phyloP scores from a whole-genome alignment of 257 asterid species.

The Solanum bulbocastanum region DNA sequence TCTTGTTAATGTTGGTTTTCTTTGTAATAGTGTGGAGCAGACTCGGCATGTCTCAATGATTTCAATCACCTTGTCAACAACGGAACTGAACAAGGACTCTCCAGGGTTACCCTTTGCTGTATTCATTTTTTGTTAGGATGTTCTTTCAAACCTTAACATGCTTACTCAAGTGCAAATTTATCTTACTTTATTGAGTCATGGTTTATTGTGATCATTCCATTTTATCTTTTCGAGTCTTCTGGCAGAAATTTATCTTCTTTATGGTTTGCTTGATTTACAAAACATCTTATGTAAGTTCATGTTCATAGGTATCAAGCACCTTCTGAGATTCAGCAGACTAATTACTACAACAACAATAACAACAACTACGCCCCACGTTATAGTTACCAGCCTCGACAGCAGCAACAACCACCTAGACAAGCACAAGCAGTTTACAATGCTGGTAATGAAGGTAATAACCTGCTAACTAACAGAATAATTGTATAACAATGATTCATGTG shows the following conservation, averaged over 20 bases:
- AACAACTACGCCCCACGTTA: constrained; percentile 22
- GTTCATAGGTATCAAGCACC: constrained; percentile 76
- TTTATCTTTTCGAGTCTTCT: not conserved
- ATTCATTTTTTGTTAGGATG: not conserved
- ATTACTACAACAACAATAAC: not conserved
- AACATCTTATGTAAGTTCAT: not conserved
- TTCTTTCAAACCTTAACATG: not conserved
- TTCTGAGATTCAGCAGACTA: constrained; percentile 38
- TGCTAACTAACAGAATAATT: not conserved
- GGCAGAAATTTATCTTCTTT: not conserved
- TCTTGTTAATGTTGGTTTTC: not conserved
- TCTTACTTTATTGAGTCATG: not conserved
- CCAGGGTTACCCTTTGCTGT: constrained; percentile 49
- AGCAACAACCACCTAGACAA: constrained; percentile 51
- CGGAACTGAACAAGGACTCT: constrained; percentile 81
- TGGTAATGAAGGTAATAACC: constrained; percentile 49
- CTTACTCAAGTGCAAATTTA: not conserved
- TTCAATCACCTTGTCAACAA: constrained; percentile 68
- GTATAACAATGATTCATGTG: not conserved
- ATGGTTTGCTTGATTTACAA: not conserved
- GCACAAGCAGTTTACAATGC: constrained; percentile 36
- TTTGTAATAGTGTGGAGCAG: constrained; percentile 76
- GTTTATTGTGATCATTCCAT: not conserved
- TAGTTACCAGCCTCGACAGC: constrained; percentile 40
- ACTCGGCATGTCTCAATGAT: constrained; percentile 96